A percentile compares a stretch with the other conserved stretches of the same genome.
Evolutionary conservation across 1,284 basidiomycete genomes (phyloP).

Genomic region (Puccinia coronata): DNA sequence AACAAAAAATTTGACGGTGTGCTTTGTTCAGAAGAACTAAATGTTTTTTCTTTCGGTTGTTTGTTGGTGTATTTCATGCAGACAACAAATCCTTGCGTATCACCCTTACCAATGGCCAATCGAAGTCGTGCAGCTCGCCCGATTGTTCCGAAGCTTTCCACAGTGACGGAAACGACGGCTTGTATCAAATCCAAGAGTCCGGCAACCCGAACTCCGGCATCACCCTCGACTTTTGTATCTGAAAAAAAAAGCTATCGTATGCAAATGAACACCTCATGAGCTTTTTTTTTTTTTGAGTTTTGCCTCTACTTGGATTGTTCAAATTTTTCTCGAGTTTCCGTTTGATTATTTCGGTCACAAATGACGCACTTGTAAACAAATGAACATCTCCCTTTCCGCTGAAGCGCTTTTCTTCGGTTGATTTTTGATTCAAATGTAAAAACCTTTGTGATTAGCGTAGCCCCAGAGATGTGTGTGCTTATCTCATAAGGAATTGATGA

Average conservation of each 20-base stretch:
- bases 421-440: too few relatives aligned
- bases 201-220: constrained; percentile 25
- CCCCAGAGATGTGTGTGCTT: too few relatives aligned
- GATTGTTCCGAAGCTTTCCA: not conserved
- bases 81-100: not conserved
- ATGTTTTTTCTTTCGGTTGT: not conserved
- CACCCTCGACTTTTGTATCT: constrained; percentile 6
- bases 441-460: too few relatives aligned
- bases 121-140: not conserved
- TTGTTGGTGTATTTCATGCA: not conserved
- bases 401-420: too few relatives aligned
- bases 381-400: too few relatives aligned
- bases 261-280: not conserved
- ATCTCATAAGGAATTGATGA: too few relatives aligned
- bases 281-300: too few relatives aligned
- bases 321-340: too few relatives aligned
- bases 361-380: too few relatives aligned
- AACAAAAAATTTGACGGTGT: not conserved
- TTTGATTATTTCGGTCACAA: too few relatives aligned
- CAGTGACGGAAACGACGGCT: constrained; percentile 17
- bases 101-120: not conserved
- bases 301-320: too few relatives aligned
- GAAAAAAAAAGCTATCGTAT: too few relatives aligned
- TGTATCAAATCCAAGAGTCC: constrained; percentile 27
- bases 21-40: not conserved